Percentiles rank a stretch among this genome's conserved stretches.
Evolutionary conservation across 1,139 yeast species (phyloP).

Genomic region (Saccharomyces pastorianus): DNA sequence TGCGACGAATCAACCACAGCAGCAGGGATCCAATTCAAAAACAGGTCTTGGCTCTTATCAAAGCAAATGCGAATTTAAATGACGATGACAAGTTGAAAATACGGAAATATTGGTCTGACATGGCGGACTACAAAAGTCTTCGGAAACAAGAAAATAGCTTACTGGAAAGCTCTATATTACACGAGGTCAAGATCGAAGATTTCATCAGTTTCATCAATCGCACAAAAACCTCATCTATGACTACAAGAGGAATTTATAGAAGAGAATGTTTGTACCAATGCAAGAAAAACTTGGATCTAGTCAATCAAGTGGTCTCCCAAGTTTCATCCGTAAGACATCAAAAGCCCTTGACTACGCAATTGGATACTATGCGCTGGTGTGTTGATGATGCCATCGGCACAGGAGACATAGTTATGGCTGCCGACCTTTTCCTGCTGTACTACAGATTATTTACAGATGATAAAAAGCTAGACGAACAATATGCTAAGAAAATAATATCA

Average conservation of each 20-base stretch:
- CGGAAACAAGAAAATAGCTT: not conserved
- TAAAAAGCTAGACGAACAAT: conserved; percentile 2
- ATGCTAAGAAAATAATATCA: conserved; percentile 11
- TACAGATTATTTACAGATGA: conserved; percentile 9
- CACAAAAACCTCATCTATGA: conserved; percentile 9
- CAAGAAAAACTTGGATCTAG: conserved; percentile 1
- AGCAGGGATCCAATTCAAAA: not conserved
- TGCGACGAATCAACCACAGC: not conserved
- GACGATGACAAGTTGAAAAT: not conserved
- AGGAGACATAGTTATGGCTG: conserved; percentile 16
- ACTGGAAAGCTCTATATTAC: conserved; percentile 7
- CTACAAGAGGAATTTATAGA: conserved; percentile 15
- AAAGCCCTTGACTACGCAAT: not conserved
- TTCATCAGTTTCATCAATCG: conserved; percentile 4
- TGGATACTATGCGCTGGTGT: conserved; percentile 15
- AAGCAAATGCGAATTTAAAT: not conserved
- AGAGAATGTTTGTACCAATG: conserved; percentile 16
- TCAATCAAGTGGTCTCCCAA: conserved; percentile 1
- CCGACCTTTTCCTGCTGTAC: conserved; percentile 17
- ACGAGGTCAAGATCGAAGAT: conserved; percentile 1
- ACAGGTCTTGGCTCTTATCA: not conserved
- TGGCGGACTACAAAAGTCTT: not conserved
- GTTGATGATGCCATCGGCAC: conserved; percentile 13
- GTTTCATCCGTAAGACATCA: not conserved
- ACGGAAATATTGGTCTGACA: not conserved